These are phyloP conservation scores for Tuber aestivum DNA, from an alignment of 495 filamentous ascomycete species.

Conservation along the genomic window DNA sequence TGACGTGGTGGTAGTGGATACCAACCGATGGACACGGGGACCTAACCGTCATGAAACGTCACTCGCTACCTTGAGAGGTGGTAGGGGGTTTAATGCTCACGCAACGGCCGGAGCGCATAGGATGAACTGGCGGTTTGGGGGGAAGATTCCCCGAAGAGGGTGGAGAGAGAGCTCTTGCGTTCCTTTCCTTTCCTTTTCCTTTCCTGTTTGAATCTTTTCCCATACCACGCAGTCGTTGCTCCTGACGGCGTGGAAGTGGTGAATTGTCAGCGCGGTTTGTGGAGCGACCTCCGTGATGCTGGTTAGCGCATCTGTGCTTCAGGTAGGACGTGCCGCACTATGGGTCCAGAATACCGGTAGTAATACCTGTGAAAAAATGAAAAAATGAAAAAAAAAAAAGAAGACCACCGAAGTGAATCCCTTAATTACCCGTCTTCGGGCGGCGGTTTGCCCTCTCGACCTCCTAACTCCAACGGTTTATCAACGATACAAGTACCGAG, in stretches of 20 bases:
- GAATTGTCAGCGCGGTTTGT: not conserved
- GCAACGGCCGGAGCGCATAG: not conserved
- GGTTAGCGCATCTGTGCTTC: not conserved
- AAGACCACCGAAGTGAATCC: not conserved
- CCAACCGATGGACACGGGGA: not conserved
- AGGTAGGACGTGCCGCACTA: too few species aligned
- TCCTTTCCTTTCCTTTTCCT: not conserved
- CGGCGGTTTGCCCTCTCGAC: not conserved
- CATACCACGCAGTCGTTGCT: not conserved
- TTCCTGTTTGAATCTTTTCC: not conserved
- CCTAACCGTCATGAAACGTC: not conserved
- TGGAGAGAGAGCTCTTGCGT: not conserved
- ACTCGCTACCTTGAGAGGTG: not conserved
- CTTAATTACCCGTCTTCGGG: not conserved
- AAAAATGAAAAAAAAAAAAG: too few species aligned
- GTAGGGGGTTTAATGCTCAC: not conserved
- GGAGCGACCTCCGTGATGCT: not conserved
- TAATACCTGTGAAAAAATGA: too few species aligned
- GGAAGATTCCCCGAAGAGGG: not conserved
- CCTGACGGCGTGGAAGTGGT: not conserved
- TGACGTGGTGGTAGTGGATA: conserved; percentile 1
- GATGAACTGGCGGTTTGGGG: not conserved
- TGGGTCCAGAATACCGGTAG: too few species aligned
- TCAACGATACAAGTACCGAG: too few species aligned
- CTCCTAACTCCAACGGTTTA: not conserved